Base-by-base conservation (phyloP, 1,284 basidiomycete genomes). In the Omphalotus olearius region DNA sequence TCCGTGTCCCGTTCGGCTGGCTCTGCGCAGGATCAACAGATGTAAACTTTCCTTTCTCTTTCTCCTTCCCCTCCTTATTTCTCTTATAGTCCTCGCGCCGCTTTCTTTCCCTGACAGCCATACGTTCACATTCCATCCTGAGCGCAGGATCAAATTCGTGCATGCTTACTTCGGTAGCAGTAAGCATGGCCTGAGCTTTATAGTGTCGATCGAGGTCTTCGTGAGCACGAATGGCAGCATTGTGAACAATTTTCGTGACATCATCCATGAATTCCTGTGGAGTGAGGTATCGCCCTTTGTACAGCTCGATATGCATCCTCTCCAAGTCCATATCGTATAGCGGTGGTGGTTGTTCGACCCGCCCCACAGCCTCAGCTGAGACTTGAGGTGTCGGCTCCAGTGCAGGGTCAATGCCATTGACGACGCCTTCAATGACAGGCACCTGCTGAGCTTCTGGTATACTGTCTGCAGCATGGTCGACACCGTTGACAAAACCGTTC, bases 91-190 rank as follows among this genome's bases (percentile, higher is more conserved):
- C 83, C 17, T 80, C 79, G 61, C 84, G 69, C 55, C 91, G 71
- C 66, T 85, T 82, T 55, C 79, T 69, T 69, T 95, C 89, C 30
- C 96, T 75, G 44, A 71, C 78, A 7, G 90, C 88, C 89, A 96
- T 96, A 51, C 89, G 77, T 66, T 90, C 87, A 66, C 95, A 98
- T 65, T 98, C 95, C 26, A 85, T 62, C 39, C 76, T 74, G 67
- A 98, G 91, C 44, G 82, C 78, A 0, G 82, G 79, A 65, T 99
- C 97, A 64, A 98, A 94, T 60, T 91, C 87, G 60, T 91, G 85
- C 51, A 97, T 80, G 70, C 93, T 88, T 54, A 98, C 85, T 63
- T 91, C 79, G 0, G 93, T 82, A 42, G 93, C 84, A 26, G 86
- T 94, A 54, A 85, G 80, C 93, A 99, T 93, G 49, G 93, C 89